These are phyloP conservation scores for Moricandia moricandioides DNA, from an alignment of 345 rosid species.

Conservation along the genomic window DNA sequence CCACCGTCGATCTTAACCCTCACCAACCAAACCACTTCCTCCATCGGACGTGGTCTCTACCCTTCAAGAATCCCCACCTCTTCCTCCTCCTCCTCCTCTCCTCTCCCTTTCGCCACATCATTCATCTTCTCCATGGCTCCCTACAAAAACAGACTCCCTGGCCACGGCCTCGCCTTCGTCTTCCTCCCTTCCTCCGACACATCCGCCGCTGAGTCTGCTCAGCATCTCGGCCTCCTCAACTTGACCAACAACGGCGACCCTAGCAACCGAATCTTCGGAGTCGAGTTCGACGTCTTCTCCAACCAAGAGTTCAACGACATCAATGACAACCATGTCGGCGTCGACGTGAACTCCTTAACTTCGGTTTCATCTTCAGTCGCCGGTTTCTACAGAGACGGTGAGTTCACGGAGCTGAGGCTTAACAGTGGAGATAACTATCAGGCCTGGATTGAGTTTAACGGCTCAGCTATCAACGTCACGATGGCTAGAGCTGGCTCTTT, in stretches of 20 bases:
- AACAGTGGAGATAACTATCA: constrained; percentile 70
- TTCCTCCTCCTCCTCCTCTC: constrained; percentile 31
- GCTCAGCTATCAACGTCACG: constrained; percentile 41
- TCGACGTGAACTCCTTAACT: constrained; percentile 62
- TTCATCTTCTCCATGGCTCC: constrained; percentile 74
- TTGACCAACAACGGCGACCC: constrained; percentile 46
- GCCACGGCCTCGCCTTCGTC: constrained; percentile 68
- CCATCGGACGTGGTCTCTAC: constrained; percentile 66
- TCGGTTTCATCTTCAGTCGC: constrained; percentile 42
- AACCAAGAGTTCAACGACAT: constrained; percentile 73
- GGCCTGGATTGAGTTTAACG: constrained; percentile 72
- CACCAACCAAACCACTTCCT: constrained; percentile 49
- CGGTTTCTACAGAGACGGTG: constrained; percentile 50
- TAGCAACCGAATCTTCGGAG: constrained; percentile 47
- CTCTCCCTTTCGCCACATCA: constrained; percentile 63
- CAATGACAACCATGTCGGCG: constrained; percentile 67
- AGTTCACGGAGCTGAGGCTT: constrained; percentile 39
- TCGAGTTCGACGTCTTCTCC: constrained; percentile 65
- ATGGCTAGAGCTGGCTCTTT: constrained; percentile 40
- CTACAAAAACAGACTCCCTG: constrained; percentile 42
- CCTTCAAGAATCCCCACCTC: constrained; percentile 45
- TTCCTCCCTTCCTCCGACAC: constrained; percentile 51
- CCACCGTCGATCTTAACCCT: constrained; percentile 49
- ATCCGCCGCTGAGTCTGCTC: constrained; percentile 43
- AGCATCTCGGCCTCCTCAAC: constrained; percentile 61